Percentiles rank a stretch among this genome's conserved stretches.
Conservation (phyloP, 1,284 basidiomycete species). For the Malassezia dermatis region DNA sequence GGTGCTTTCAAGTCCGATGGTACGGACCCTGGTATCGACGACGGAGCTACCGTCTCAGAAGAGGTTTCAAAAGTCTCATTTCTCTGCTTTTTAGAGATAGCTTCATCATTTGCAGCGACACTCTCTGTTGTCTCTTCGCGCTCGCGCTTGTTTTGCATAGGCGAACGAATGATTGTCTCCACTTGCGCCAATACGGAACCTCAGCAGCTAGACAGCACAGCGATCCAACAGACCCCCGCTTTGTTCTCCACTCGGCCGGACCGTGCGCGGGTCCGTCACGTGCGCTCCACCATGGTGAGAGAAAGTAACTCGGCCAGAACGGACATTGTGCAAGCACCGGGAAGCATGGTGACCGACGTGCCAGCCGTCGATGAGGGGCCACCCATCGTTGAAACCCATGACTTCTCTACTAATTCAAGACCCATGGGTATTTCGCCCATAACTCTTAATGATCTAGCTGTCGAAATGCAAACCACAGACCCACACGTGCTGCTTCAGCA, state of each 20-base stretch:
- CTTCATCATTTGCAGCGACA: background rate
- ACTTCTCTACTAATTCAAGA: background rate
- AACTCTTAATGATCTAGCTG: background rate
- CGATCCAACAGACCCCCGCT: background rate
- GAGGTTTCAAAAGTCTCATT: background rate
- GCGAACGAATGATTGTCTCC: background rate
- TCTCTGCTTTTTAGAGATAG: background rate
- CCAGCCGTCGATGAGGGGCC: background rate
- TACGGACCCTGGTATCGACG: background rate
- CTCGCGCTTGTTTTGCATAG: constrained; percentile 6
- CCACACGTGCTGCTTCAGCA: background rate
- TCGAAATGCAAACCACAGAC: constrained; percentile 5
- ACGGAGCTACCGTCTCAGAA: background rate
- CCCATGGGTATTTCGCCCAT: background rate
- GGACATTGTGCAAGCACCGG: background rate
- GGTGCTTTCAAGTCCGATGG: background rate
- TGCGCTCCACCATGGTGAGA: background rate
- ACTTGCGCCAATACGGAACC: background rate
- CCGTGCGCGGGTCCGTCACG: constrained; percentile 4
- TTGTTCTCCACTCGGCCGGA: constrained; percentile 2
- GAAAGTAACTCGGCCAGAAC: background rate
- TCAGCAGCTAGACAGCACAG: background rate
- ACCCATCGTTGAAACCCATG: background rate
- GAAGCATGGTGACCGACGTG: background rate
- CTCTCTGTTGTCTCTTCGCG: constrained; percentile 1